Percentiles rank a stretch among this genome's conserved stretches.
These are phyloP conservation scores for Parascedosporium putredinis DNA, from an alignment of 2,329 filamentous ascomycete species.

Conservation along the genomic window DNA sequence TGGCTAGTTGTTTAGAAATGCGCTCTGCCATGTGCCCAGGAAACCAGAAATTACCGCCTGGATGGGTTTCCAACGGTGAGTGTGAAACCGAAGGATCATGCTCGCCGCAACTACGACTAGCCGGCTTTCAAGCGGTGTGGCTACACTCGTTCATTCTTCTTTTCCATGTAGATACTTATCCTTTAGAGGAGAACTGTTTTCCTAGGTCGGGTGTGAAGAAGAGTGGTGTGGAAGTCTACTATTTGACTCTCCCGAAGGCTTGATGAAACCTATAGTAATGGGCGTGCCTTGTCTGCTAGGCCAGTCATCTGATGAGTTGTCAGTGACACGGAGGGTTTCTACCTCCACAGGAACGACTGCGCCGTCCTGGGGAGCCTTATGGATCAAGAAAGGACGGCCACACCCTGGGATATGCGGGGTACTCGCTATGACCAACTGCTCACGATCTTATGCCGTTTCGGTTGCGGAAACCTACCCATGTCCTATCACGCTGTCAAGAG, in stretches of 20 bases:
- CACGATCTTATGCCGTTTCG: neutral
- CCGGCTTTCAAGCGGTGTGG: too few species aligned
- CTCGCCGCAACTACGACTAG: too few species aligned
- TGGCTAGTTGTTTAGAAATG: too few species aligned
- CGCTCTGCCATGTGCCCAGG: too few species aligned
- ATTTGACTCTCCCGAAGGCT: neutral
- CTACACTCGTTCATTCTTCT: too few species aligned
- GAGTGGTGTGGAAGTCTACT: too few species aligned
- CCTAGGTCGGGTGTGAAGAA: too few species aligned
- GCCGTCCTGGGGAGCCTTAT: neutral
- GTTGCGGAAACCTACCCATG: neutral
- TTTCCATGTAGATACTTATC: too few species aligned
- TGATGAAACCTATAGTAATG: neutral
- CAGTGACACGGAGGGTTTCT: neutral
- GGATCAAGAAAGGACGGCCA: neutral
- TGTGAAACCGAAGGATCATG: too few species aligned
- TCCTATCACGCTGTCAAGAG: neutral
- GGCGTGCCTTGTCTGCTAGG: neutral
- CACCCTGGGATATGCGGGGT: neutral
- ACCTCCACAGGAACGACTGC: neutral
- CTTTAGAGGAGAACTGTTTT: too few species aligned
- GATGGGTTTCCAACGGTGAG: too few species aligned
- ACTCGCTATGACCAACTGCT: neutral
- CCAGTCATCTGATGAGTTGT: neutral
- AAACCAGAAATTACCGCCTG: too few species aligned